Evolutionary conservation across 352 stramenopile species (phyloP).

Genomic region (Hyphochytrium catenoides): DNA sequence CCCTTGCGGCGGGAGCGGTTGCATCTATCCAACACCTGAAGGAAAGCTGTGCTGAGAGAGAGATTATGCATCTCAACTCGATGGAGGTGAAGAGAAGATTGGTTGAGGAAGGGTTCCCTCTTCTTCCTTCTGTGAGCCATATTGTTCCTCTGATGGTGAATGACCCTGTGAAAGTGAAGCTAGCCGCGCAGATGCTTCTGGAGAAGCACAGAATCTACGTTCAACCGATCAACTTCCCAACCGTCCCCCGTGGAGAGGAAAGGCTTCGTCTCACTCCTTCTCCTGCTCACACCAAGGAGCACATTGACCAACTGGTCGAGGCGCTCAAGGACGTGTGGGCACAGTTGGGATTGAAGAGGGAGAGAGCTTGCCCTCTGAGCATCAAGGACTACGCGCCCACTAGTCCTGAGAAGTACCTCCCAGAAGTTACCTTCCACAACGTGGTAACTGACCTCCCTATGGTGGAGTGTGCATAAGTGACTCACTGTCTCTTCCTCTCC

Average conservation of each 20-base stretch:
- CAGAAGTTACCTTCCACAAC: conserved; percentile 52
- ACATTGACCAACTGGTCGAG: conserved; percentile 55
- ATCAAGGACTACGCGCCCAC: conserved; percentile 22
- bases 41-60: conserved; percentile 47
- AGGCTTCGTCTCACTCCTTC: conserved; percentile 57
- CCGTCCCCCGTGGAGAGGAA: conserved; percentile 60
- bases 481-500: too few species aligned
- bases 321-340: conserved; percentile 63
- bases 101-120: conserved; percentile 45
- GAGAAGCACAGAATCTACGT: conserved; percentile 72
- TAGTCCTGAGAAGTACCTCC: conserved; percentile 29
- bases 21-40: conserved; percentile 56
- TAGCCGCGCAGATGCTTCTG: conserved; percentile 62
- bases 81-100: conserved; percentile 53
- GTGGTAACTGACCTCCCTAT: too few species aligned
- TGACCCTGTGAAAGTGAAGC: conserved; percentile 62
- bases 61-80: conserved; percentile 52
- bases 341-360: conserved; percentile 38
- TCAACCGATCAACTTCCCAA: conserved; percentile 76
- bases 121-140: conserved; percentile 60
- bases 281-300: conserved; percentile 56
- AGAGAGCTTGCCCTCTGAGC: conserved; percentile 10
- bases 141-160: conserved; percentile 67
- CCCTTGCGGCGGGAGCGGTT: conserved; percentile 44
- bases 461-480: too few species aligned